phyloP scores from a whole-genome alignment of 192 early-diverging fungal genomes.

The Glomus cerebriforme region DNA sequence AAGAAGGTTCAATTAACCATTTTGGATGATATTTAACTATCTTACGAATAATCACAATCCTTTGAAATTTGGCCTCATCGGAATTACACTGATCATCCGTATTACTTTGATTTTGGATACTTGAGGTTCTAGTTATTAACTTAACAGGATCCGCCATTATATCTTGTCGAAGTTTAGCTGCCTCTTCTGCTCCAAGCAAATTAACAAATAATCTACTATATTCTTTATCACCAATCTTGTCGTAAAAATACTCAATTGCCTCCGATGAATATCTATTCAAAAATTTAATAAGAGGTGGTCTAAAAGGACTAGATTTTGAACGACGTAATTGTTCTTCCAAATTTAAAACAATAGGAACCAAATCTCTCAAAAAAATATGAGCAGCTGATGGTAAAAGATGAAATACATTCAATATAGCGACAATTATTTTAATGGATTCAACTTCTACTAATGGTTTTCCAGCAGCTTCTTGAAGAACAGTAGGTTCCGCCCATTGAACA shows the following conservation, averaged over 20 bases:
- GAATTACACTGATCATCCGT: constrained; percentile 38
- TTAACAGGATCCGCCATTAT: constrained; percentile 59
- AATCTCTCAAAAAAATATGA: constrained; percentile 87
- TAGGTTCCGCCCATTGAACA: constrained; percentile 88
- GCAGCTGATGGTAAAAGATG: constrained; percentile 90
- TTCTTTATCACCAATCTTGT: constrained; percentile 61
- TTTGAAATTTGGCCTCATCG: constrained; percentile 52
- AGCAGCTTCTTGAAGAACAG: constrained; percentile 76
- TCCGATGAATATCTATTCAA: constrained; percentile 88
- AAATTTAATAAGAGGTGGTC: constrained; percentile 86
- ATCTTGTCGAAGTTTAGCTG: constrained; percentile 63
- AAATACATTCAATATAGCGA: constrained; percentile 92
- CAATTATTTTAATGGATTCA: constrained; percentile 92
- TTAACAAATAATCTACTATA: constrained; percentile 68
- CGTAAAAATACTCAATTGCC: constrained; percentile 81
- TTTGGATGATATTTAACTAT: constrained; percentile 53
- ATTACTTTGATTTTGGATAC: constrained; percentile 35
- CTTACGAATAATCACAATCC: constrained; percentile 60
- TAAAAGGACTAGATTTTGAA: constrained; percentile 90
- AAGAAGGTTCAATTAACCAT: constrained; percentile 44
- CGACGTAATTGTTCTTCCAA: constrained; percentile 84
- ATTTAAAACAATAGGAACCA: constrained; percentile 84
- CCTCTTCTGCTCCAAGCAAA: constrained; percentile 55
- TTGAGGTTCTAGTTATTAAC: constrained; percentile 54
- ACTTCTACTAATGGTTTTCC: constrained; percentile 86